These are phyloP conservation scores for Termitomyces sp. DNA, from an alignment of 768 basidiomycete species.

Conservation along the genomic window DNA sequence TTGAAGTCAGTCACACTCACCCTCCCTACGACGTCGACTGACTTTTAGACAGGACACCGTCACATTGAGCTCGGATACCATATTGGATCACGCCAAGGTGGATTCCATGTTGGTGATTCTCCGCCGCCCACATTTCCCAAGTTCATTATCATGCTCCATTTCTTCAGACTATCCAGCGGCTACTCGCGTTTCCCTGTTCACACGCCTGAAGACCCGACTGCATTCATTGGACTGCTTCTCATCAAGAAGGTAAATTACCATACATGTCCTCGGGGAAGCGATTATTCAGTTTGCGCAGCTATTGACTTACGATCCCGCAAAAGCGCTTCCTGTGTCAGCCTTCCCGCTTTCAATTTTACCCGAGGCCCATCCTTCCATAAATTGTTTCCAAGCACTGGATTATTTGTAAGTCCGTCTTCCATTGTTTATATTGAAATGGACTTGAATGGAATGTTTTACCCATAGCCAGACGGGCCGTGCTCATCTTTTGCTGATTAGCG, in stretches of 20 bases:
- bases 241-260: conserved; percentile 62
- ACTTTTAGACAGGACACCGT: conserved; percentile 61
- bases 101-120: conserved; percentile 54
- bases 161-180: conserved; percentile 59
- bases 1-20: conserved; percentile 42
- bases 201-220: conserved; percentile 55
- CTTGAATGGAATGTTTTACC: neutral
- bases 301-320: conserved; percentile 83
- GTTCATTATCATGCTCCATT: conserved; percentile 1
- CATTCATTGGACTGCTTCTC: conserved; percentile 79
- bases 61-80: conserved; percentile 69
- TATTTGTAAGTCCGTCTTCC: conserved; percentile 60
- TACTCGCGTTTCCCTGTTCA: conserved; percentile 94
- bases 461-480: conserved; percentile 88
- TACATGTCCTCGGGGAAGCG: conserved; percentile 2
- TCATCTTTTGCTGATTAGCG: conserved; percentile 82
- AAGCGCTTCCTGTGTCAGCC: conserved; percentile 63
- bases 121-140: neutral
- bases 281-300: conserved; percentile 40
- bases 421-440: neutral
- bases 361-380: conserved; percentile 83
- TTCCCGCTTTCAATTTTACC: conserved; percentile 83
- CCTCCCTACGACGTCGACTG: neutral
- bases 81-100: conserved; percentile 74
- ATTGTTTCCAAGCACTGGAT: conserved; percentile 92